phyloP scores from a whole-genome alignment of 176 grass and related monocot genomes.

The Pontederia paniculata region DNA sequence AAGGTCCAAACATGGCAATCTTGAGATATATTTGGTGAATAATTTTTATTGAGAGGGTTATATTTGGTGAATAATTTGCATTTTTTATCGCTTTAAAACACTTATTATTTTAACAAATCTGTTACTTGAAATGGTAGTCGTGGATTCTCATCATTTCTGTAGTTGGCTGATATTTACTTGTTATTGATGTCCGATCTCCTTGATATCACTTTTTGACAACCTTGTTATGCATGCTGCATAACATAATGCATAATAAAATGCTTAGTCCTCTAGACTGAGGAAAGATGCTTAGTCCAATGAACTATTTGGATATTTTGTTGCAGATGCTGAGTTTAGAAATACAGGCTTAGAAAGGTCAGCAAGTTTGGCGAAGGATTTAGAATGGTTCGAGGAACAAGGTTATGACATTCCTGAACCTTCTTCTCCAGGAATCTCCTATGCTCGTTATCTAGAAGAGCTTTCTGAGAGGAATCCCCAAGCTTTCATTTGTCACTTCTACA shows the following conservation, averaged over 20 bases:
- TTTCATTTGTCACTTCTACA: conserved; percentile 97
- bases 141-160: too few relatives aligned
- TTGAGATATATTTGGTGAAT: too few relatives aligned
- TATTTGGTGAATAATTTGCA: too few relatives aligned
- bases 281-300: not conserved
- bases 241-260: not conserved
- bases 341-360: conserved; percentile 94
- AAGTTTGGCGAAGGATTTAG: conserved; percentile 68
- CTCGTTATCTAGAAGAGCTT: conserved; percentile 60
- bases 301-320: conserved; percentile 9
- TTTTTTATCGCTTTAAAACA: too few relatives aligned
- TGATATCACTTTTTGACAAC: too few relatives aligned
- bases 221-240: not conserved
- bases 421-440: conserved; percentile 49
- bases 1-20: too few relatives aligned
- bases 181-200: too few relatives aligned
- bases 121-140: too few relatives aligned
- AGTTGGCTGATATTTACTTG: too few relatives aligned
- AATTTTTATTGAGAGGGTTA: too few relatives aligned
- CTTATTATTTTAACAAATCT: too few relatives aligned
- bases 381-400: conserved; percentile 76
- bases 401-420: conserved; percentile 71
- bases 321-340: conserved; percentile 75
- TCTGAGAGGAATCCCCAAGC: conserved; percentile 75
- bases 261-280: too few relatives aligned